Percentiles rank a stretch among this genome's conserved stretches.
Conservation (phyloP, 768 basidiomycete species). For the Phylloporus sp. region DNA sequence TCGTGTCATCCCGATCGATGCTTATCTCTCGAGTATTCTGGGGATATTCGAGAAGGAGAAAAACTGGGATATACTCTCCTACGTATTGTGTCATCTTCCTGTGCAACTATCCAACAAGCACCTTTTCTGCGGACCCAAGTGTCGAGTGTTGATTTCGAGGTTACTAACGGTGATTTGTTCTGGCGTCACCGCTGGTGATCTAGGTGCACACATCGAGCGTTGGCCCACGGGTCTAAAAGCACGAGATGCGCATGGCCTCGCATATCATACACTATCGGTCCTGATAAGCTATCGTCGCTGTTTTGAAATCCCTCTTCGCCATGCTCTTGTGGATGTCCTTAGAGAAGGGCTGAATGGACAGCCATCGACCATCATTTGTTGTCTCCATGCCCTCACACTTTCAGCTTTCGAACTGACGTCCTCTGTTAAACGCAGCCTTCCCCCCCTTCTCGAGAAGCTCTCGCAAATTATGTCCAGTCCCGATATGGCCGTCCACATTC, state of each 20-base stretch:
- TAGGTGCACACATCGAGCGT: constrained; percentile 53
- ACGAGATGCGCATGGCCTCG: constrained; percentile 83
- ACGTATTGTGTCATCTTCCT: constrained; percentile 87
- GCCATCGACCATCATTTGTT: constrained; percentile 78
- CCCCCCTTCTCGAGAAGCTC: constrained; percentile 80
- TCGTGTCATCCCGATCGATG: constrained; percentile 66
- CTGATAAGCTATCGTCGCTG: constrained; percentile 82
- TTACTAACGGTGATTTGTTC: constrained; percentile 67
- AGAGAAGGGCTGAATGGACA: constrained; percentile 66
- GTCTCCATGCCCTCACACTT: constrained; percentile 84
- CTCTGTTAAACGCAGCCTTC: constrained; percentile 75
- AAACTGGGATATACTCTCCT: constrained; percentile 93
- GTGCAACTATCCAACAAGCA: constrained; percentile 93
- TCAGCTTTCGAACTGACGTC: constrained; percentile 82
- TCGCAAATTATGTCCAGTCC: constrained; percentile 93
- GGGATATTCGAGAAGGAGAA: constrained; percentile 68
- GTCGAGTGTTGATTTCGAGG: constrained; percentile 55
- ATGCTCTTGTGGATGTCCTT: constrained; percentile 71
- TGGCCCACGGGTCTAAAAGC: constrained; percentile 63
- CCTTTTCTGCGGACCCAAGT: constrained; percentile 87
- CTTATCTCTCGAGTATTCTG: constrained; percentile 62
- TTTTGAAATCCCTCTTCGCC: constrained; percentile 64
- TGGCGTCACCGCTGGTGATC: constrained; percentile 53
- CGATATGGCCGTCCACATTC: constrained; percentile 92
- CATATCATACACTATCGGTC: constrained; percentile 83